phyloP scores from a whole-genome alignment of 257 asterid species.

The Nicotiana tomentosiformis region DNA sequence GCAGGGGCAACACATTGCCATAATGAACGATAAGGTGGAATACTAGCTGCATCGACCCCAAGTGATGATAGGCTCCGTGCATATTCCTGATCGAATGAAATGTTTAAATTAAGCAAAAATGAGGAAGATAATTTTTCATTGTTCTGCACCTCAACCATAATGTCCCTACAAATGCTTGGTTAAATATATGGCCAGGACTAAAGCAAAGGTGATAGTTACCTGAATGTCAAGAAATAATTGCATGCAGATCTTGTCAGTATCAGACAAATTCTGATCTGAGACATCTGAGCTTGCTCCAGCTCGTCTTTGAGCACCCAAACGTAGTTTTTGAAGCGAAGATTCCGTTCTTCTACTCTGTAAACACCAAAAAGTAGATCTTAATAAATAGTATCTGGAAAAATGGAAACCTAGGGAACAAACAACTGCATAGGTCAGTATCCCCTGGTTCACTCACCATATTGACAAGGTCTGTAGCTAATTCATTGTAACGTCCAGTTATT shows the following conservation, averaged over 20 bases:
- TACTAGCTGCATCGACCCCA: conserved; percentile 70
- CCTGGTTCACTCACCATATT: conserved; percentile 27
- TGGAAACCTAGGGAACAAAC: too few species aligned
- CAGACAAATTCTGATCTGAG: conserved; percentile 73
- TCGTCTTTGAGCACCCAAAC: conserved; percentile 87
- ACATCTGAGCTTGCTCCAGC: conserved; percentile 96
- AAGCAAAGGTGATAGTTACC: too few species aligned
- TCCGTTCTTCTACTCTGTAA: conserved; percentile 51
- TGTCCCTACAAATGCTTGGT: too few species aligned
- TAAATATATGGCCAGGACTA: too few species aligned
- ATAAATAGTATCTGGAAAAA: too few species aligned
- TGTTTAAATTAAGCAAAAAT: too few species aligned
- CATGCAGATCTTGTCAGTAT: conserved; percentile 91
- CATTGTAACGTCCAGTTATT: conserved; percentile 72
- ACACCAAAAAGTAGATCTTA: too few species aligned
- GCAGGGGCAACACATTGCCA: conserved; percentile 92
- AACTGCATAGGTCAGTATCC: too few species aligned
- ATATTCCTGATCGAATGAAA: conserved; percentile 40
- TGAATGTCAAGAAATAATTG: conserved; percentile 93
- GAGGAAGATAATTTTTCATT: too few species aligned
- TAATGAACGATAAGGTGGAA: conserved; percentile 63
- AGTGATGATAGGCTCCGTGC: conserved; percentile 72
- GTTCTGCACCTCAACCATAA: too few species aligned
- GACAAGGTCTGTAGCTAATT: conserved; percentile 77
- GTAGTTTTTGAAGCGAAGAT: conserved; percentile 94